Evolutionary conservation across 305 asterid genomes (phyloP).

Genomic region (Striga hermonthica): DNA sequence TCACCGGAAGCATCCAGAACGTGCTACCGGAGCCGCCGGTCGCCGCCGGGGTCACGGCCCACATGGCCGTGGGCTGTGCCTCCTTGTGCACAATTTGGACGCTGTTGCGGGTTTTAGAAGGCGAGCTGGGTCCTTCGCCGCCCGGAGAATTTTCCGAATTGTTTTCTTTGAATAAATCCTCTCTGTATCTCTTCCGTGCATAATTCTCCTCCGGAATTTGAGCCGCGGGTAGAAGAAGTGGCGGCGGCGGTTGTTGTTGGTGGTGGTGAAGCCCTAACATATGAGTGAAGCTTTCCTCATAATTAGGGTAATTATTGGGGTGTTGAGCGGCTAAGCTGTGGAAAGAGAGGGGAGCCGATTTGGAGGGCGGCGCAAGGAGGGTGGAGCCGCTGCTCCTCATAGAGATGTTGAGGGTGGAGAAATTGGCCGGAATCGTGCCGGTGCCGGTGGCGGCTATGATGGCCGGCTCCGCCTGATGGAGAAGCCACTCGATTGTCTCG

Average conservation of each 20-base stretch:
- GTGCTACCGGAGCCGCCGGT: conserved; percentile 43
- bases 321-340: conserved; percentile 54
- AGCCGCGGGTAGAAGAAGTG: conserved; percentile 42
- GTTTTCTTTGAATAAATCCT: conserved; percentile 65
- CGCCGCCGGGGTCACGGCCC: conserved; percentile 61
- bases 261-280: conserved; percentile 66
- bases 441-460: conserved; percentile 79
- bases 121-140: conserved; percentile 50
- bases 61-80: conserved; percentile 50
- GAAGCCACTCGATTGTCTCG: conserved; percentile 74
- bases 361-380: conserved; percentile 56
- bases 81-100: conserved; percentile 33
- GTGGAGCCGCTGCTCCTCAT: conserved; percentile 66
- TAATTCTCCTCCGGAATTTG: conserved; percentile 56
- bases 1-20: conserved; percentile 71
- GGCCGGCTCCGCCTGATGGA: conserved; percentile 83
- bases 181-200: conserved; percentile 62
- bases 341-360: conserved; percentile 64
- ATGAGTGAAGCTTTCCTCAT: conserved; percentile 55
- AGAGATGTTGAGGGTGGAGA: conserved; percentile 60
- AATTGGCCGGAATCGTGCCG: conserved; percentile 76
- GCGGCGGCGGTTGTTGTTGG: conserved; percentile 33
- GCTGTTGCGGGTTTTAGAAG: conserved; percentile 38
- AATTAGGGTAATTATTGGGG: conserved; percentile 39
- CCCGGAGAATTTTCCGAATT: conserved; percentile 40